Evolutionary conservation across 106 monocot genomes (phyloP), one percentile per base, ranked within the genome.

Genomic region (Amphibolis antarctica): DNA sequence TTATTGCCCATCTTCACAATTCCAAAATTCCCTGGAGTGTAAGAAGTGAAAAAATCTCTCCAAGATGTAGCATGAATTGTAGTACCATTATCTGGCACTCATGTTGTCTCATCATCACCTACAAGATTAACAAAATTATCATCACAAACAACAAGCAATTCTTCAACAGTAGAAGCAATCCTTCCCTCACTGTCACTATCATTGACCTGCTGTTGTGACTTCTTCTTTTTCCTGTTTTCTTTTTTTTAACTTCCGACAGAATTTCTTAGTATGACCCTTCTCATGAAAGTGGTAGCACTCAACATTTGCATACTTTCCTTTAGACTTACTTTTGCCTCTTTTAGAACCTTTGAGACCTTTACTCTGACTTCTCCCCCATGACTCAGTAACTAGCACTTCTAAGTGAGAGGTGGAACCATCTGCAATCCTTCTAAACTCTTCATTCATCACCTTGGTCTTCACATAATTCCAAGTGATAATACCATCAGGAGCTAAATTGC

Each of bases 1-100:
- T 67, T n/a, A 63, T 72, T 67, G 0, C 53, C 62, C 67, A 68
- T 78, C 47, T 50, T 60, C 4, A 67, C 53, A 26, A 22, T 23
- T 0, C 53, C 53, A 72, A 68, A 66, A 49, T 78, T 62, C 30
- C 62, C 60, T 5, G 19, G 1, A 0, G 15, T 61, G 12, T 78
- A 78, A 42, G 28, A 57, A 10, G 48, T 18, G 50, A 78, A 72
- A 22, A 67, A 62, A 9, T 62, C 46, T 48, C 13, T 62, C 17
- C 53, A 28, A 1, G 61, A 49, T 23, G 62, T 67, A 44, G 51
- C 72, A 78, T 73, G 72, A 17, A 55, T 18, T 9, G 62, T 46
- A 48, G 45, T 46, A 46, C 61, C 47, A 17, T 4, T 55, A 13
- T 78, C 49, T 48, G 18, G 48, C 18, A 48, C 48, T 18, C 18